Base-by-base conservation (phyloP, 257 asterid genomes). In the Solanum megistacrolobum region DNA sequence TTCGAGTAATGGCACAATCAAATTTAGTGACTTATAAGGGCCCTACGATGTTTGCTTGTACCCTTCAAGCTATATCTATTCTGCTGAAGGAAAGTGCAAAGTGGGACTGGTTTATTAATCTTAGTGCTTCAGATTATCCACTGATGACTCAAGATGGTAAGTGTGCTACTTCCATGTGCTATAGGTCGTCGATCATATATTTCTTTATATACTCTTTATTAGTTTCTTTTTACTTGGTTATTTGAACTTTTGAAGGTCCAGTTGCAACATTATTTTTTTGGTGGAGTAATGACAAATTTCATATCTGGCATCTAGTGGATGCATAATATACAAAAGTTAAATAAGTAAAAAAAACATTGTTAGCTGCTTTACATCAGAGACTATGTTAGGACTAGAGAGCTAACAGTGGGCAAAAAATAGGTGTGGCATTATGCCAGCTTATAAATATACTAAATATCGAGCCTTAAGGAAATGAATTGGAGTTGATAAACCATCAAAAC, bases 41-140 rank as follows among this genome's bases (percentile, higher is more conserved):
- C 41, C 99, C 99, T 9, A 96, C 99, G 4, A 97, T 97, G 99
- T 92, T 96, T 90, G 99, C 99, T 86, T 92, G 95, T 86, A 97
- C 99, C 86, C 98, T 97, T 52, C 98, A 97, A 91, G 99, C 98
- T 20, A 92, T 96, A 38, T 94, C 99, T 3, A 94, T 96, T 89
- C 88, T 97, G 92, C 89, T 96, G 94, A 97, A 92, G 90, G 98
- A 97, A 91, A 93, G 97, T 88, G 87, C 89, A 87, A 90, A 89
- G 48, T 97, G 99, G 99, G 99, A 96, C 90, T 97, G 99, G 99
- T 97, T 97, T 95, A 97, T 97, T 46, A 97, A 97, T 92, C 96
- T 97, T 23, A 97, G 99, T 87, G 99, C 99, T 90, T 97, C 99
- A 4, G 99, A 97, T 93, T 97, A 97, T 92, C 99, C 99, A 84